A percentile compares a stretch with the other conserved stretches of the same genome.
Conservation (phyloP, 306 rosid species). For the Macrotyloma uniflorum region DNA sequence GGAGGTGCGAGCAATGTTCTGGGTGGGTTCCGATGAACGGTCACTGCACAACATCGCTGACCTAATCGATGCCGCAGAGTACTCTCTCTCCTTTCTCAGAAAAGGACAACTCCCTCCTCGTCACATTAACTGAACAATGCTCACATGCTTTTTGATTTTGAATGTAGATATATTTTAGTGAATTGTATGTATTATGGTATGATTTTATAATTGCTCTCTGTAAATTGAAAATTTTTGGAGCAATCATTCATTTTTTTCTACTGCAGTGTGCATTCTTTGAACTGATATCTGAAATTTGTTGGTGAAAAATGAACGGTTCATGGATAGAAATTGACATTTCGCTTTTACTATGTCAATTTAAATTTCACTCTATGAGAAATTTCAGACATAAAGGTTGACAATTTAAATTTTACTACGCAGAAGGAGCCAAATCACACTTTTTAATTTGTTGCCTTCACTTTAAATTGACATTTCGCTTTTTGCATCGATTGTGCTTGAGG, state of each 20-base stretch:
- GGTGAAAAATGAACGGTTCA: too few species aligned
- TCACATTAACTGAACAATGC: slow-evolving; percentile 22
- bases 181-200: not conserved
- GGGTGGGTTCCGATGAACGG: slow-evolving; percentile 80
- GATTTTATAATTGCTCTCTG: not conserved
- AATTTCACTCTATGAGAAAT: too few species aligned
- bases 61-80: slow-evolving; percentile 74
- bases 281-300: too few species aligned
- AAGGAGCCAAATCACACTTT: too few species aligned
- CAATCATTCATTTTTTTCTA: not conserved
- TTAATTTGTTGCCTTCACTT: too few species aligned
- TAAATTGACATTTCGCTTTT: too few species aligned
- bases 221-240: not conserved
- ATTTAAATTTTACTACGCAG: too few species aligned
- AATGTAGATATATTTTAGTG: not conserved
- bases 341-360: too few species aligned
- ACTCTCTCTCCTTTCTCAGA: slow-evolving; percentile 74
- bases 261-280: not conserved
- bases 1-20: slow-evolving; percentile 65
- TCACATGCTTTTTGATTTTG: not conserved
- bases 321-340: too few species aligned
- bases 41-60: slow-evolving; percentile 79
- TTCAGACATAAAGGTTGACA: too few species aligned
- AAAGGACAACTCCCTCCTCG: slow-evolving; percentile 57
- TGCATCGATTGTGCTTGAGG: too few species aligned